phyloP scores from a whole-genome alignment of 805 yeast genomes.

The Pichia thaimueangensis region DNA sequence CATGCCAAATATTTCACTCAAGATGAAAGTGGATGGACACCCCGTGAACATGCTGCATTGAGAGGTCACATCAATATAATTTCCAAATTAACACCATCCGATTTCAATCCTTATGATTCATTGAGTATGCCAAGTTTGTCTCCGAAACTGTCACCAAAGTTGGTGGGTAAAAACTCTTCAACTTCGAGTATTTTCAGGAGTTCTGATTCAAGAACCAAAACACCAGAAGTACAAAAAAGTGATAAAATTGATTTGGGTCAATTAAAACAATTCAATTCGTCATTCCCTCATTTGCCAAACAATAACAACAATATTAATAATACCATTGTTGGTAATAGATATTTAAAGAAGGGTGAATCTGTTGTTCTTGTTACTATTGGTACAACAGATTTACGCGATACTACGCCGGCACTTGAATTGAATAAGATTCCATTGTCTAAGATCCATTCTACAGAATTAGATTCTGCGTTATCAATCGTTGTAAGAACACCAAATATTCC shows the following conservation, averaged over 20 bases:
- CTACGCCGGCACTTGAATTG: slow-evolving; percentile 54
- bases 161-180: slow-evolving; percentile 18
- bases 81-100: slow-evolving; percentile 47
- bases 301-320: slow-evolving; percentile 49
- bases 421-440: slow-evolving; percentile 71
- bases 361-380: slow-evolving; percentile 81
- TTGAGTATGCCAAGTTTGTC: slow-evolving; percentile 17
- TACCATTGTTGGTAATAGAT: slow-evolving; percentile 79
- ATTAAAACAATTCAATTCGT: slow-evolving; percentile 1
- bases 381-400: slow-evolving; percentile 67
- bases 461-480: slow-evolving; percentile 76
- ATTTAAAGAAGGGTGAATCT: slow-evolving; percentile 55
- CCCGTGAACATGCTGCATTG: slow-evolving; percentile 92
- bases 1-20: slow-evolving; percentile 49
- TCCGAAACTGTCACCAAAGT: slow-evolving; percentile 27
- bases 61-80: slow-evolving; percentile 80
- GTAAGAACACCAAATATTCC: slow-evolving; percentile 38
- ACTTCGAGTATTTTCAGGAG: slow-evolving; percentile 22
- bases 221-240: slow-evolving; percentile 8
- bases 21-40: slow-evolving; percentile 93
- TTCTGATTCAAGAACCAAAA: slow-evolving; percentile 14
- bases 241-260: slow-evolving; percentile 14
- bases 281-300: slow-evolving; percentile 11
- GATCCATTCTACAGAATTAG: slow-evolving; percentile 75
- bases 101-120: slow-evolving; percentile 31